These are phyloP conservation scores for Mycosphaerella sp. DNA, from an alignment of 2,329 filamentous ascomycete species.

Conservation along the genomic window DNA sequence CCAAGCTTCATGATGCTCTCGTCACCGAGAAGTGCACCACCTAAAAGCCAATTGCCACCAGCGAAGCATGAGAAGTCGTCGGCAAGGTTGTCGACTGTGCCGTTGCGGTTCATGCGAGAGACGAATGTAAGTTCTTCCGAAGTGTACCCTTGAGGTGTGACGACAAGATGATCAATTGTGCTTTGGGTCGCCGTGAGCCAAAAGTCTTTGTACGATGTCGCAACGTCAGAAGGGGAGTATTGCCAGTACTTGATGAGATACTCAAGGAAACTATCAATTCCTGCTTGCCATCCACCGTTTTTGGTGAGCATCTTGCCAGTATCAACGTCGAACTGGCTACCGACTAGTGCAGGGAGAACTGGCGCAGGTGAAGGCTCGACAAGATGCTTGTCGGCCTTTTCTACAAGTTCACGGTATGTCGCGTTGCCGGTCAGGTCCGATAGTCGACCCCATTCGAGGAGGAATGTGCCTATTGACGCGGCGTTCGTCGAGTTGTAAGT, in stretches of 20 bases:
- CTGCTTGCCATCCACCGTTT: slow-evolving; percentile 32
- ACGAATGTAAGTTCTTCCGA: slow-evolving; percentile 24
- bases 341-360: slow-evolving; percentile 29
- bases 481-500: slow-evolving; percentile 24
- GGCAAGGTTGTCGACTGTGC: slow-evolving; percentile 13
- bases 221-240: slow-evolving; percentile 26
- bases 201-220: slow-evolving; percentile 24
- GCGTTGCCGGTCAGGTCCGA: slow-evolving; percentile 26
- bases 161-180: slow-evolving; percentile 30
- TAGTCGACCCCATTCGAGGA: slow-evolving; percentile 25
- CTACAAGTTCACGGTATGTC: slow-evolving; percentile 13
- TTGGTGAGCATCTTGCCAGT: slow-evolving; percentile 27
- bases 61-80: slow-evolving; percentile 32
- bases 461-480: slow-evolving; percentile 20
- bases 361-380: slow-evolving; percentile 11
- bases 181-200: slow-evolving; percentile 30
- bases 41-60: slow-evolving; percentile 33
- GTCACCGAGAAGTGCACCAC: slow-evolving; percentile 22
- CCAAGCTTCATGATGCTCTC: slow-evolving; percentile 29
- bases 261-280: slow-evolving; percentile 32
- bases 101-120: slow-evolving; percentile 13
- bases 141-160: slow-evolving; percentile 26
- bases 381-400: slow-evolving; percentile 13
- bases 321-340: slow-evolving; percentile 24
- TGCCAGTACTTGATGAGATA: slow-evolving; percentile 34